phyloP scores from a whole-genome alignment of 352 stramenopile species.

The Elongisporangium anandrum region DNA sequence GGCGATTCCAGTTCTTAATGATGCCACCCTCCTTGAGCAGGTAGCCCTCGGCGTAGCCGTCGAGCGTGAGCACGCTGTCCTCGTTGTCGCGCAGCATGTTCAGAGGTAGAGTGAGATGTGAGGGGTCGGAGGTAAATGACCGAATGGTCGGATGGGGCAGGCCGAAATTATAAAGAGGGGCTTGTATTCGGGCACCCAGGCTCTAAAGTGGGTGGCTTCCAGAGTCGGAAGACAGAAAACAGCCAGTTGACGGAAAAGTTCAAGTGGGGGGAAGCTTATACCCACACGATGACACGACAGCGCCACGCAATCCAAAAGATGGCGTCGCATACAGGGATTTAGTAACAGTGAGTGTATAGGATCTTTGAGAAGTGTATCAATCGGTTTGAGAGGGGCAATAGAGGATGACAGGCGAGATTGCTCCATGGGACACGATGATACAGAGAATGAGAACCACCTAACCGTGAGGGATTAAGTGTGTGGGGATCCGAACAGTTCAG shows the following conservation, averaged over 20 bases:
- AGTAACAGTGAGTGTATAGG: neutral
- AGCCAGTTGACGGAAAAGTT: neutral
- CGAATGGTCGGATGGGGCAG: neutral
- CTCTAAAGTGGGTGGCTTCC: neutral
- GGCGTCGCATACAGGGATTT: neutral
- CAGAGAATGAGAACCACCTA: neutral
- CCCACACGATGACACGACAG: neutral
- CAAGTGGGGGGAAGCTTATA: neutral
- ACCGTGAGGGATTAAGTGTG: neutral
- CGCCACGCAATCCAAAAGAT: neutral
- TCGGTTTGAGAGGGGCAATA: neutral
- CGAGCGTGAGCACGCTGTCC: constrained; percentile 39
- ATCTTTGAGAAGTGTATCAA: neutral
- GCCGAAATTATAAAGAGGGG: neutral
- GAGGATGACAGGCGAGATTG: neutral
- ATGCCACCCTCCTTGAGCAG: constrained; percentile 59
- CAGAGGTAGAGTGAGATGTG: neutral
- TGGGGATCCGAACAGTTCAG: neutral
- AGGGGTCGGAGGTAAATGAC: neutral
- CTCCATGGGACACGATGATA: neutral
- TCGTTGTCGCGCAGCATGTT: constrained; percentile 7
- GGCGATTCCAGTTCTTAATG: constrained; percentile 74
- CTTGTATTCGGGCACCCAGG: neutral
- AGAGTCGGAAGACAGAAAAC: neutral
- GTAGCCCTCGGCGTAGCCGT: constrained; percentile 67